These are phyloP conservation scores for Epichloe sibirici DNA, from an alignment of 2,329 filamentous ascomycete species.

Conservation along the genomic window DNA sequence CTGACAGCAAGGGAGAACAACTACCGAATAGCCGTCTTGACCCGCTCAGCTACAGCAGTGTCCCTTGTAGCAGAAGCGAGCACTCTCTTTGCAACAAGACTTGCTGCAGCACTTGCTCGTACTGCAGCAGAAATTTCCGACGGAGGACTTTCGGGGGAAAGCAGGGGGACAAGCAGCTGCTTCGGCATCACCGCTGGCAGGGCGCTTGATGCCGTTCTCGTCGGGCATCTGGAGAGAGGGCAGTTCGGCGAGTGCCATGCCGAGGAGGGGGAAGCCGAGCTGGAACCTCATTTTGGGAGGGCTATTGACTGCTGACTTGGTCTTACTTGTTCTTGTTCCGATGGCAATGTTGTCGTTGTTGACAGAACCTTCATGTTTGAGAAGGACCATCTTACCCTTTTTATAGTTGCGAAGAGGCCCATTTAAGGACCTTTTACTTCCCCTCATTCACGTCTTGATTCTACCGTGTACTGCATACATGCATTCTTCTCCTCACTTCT, in stretches of 20 bases:
- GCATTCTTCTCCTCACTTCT: neutral
- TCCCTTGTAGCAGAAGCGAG: conserved; percentile 5
- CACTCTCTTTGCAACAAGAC: conserved; percentile 6
- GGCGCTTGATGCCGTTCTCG: conserved; percentile 2
- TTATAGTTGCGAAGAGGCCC: too few species aligned
- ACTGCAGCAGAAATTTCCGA: conserved; percentile 5
- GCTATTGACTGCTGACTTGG: too few species aligned
- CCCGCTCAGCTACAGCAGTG: conserved; percentile 6
- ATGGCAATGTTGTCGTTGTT: too few species aligned
- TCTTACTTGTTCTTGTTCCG: too few species aligned
- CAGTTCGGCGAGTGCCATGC: neutral
- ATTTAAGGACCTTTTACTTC: too few species aligned
- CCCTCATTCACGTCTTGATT: too few species aligned
- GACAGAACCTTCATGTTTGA: too few species aligned
- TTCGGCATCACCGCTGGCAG: neutral
- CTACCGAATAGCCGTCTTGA: neutral
- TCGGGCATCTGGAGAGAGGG: conserved; percentile 1
- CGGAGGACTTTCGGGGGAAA: conserved; percentile 4
- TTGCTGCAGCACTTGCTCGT: conserved; percentile 6
- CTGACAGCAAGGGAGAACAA: neutral
- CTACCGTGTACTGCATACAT: too few species aligned
- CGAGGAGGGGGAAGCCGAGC: conserved; percentile 2
- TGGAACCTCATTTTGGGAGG: conserved; percentile 3
- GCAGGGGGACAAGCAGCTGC: neutral
- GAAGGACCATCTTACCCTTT: too few species aligned